Evolutionary conservation across 139 green algal species (phyloP).

Genomic region (Axilococcus clingmanii): DNA sequence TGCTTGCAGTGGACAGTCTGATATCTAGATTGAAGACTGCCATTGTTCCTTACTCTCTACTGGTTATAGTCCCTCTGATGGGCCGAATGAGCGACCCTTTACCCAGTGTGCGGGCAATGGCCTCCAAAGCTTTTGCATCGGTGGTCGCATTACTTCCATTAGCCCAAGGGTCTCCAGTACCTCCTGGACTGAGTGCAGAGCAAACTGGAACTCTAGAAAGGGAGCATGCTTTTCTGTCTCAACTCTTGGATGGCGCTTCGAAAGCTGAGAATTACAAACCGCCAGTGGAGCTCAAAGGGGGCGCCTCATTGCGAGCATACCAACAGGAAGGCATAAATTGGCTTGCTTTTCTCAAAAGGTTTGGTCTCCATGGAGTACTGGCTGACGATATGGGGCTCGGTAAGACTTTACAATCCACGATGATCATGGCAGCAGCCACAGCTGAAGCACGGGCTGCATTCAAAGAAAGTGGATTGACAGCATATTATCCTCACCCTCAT

Average conservation of each 20-base stretch:
- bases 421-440: conserved; percentile 55
- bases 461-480: not conserved
- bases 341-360: conserved; percentile 91
- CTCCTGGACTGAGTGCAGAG: conserved; percentile 43
- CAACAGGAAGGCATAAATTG: conserved; percentile 95
- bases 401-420: conserved; percentile 70
- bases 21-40: conserved; percentile 42
- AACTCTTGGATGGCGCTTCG: conserved; percentile 85
- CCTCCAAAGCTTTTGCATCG: conserved; percentile 63
- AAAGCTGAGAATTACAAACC: conserved; percentile 56
- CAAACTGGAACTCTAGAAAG: conserved; percentile 30
- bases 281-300: conserved; percentile 37
- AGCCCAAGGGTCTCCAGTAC: conserved; percentile 43
- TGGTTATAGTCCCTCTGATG: conserved; percentile 85
- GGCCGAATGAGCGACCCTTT: conserved; percentile 74
- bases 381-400: conserved; percentile 93
- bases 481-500: conserved; percentile 26
- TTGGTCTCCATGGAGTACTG: conserved; percentile 89
- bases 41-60: conserved; percentile 61
- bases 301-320: conserved; percentile 74
- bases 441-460: conserved; percentile 11
- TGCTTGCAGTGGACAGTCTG: conserved; percentile 13
- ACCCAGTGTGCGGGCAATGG: conserved; percentile 37
- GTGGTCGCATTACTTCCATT: conserved; percentile 84
- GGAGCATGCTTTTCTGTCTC: conserved; percentile 72